Percentiles rank a stretch among this genome's conserved stretches.
phyloP scores from a whole-genome alignment of 1,284 basidiomycete species.

The Trichosporon coremiiforme region DNA sequence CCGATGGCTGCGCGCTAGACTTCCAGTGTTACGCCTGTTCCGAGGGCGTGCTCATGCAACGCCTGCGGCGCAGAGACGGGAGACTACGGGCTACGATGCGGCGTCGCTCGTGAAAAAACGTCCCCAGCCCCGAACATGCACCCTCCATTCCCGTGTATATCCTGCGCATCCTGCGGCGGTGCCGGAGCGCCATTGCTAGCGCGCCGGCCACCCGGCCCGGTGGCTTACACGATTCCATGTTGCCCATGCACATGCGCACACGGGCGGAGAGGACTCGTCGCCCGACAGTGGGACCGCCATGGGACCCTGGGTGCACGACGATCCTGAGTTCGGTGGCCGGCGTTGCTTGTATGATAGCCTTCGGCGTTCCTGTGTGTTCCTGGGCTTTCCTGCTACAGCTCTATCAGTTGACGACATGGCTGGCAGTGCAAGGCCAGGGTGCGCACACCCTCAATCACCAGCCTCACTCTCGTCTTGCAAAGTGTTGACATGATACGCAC shows the following conservation, averaged over 20 bases:
- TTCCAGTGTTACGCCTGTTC: neutral
- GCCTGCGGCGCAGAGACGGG: neutral
- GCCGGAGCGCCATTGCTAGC: conserved; percentile 3
- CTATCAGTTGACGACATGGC: neutral
- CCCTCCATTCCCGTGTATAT: neutral
- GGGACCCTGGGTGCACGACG: neutral
- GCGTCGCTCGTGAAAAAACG: neutral
- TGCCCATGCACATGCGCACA: neutral
- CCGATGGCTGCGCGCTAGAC: neutral
- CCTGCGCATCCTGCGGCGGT: neutral
- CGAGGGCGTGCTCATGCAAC: neutral
- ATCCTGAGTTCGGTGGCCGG: conserved; percentile 6
- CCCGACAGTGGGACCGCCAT: neutral
- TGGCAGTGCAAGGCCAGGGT: neutral
- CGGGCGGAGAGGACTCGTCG: neutral
- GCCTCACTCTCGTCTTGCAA: neutral
- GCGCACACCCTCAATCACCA: neutral
- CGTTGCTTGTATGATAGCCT: neutral
- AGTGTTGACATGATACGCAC: conserved; percentile 5
- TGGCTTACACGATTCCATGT: neutral
- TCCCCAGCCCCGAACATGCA: no score
- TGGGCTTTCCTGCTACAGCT: neutral
- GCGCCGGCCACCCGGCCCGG: neutral
- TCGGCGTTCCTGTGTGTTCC: neutral
- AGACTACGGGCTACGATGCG: neutral